phyloP scores from a whole-genome alignment of 1,284 basidiomycete genomes.

The Laetiporus sulphureus region DNA sequence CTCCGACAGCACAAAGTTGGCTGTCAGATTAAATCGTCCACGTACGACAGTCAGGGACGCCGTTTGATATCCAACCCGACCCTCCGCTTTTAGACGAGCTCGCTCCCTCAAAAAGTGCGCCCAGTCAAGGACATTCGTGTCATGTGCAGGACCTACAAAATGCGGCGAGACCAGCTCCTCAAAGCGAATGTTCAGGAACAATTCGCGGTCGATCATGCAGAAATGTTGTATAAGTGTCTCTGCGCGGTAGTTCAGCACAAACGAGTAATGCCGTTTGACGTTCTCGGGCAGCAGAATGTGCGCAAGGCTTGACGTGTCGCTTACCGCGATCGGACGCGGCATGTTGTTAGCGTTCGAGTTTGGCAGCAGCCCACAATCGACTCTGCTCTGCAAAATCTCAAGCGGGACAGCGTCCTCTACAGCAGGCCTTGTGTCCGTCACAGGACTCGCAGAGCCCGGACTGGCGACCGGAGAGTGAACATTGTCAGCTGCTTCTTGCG shows the following conservation, averaged over 20 bases:
- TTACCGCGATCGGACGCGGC: slow-evolving; percentile 8
- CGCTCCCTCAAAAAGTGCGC: slow-evolving; percentile 73
- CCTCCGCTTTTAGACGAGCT: slow-evolving; percentile 61
- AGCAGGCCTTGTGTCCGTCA: slow-evolving; percentile 40
- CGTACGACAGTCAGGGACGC: slow-evolving; percentile 71
- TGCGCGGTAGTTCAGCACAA: slow-evolving; percentile 54
- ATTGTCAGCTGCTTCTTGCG: too few relatives aligned
- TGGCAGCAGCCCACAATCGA: too few relatives aligned
- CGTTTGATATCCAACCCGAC: slow-evolving; percentile 49
- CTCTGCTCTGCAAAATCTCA: slow-evolving; percentile 58
- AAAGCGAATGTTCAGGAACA: slow-evolving; percentile 78
- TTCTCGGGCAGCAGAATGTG: slow-evolving; percentile 19
- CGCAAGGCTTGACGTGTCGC: slow-evolving; percentile 6
- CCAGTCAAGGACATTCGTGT: slow-evolving; percentile 79
- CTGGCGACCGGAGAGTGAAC: background rate
- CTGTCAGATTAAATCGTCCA: slow-evolving; percentile 84
- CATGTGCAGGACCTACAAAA: slow-evolving; percentile 51
- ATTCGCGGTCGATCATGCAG: slow-evolving; percentile 81
- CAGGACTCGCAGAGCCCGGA: slow-evolving; percentile 11
- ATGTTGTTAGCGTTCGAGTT: slow-evolving; percentile 19
- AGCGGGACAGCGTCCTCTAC: slow-evolving; percentile 56
- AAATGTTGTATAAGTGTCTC: slow-evolving; percentile 73
- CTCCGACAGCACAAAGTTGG: slow-evolving; percentile 80
- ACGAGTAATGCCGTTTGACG: slow-evolving; percentile 48
- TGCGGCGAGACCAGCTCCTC: slow-evolving; percentile 74